A percentile compares a stretch with the other conserved stretches of the same genome.
These are phyloP conservation scores for Psilocybe subaeruginosa DNA, from an alignment of 768 basidiomycete genomes.

Conservation along the genomic window DNA sequence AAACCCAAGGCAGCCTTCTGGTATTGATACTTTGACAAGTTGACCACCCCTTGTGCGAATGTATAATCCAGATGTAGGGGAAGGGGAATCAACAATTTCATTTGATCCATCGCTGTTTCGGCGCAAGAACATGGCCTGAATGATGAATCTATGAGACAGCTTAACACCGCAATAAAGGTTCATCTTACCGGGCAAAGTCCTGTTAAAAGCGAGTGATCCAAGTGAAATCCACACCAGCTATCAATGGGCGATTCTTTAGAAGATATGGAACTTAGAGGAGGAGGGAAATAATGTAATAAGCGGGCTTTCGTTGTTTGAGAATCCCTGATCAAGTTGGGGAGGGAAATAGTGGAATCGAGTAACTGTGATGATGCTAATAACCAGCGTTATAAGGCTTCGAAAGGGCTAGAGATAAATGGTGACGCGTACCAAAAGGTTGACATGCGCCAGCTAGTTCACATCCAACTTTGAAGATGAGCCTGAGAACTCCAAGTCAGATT, in stretches of 20 bases:
- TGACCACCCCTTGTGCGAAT: slow-evolving; percentile 84
- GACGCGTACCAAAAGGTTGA: slow-evolving; percentile 78
- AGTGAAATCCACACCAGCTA: slow-evolving; percentile 94
- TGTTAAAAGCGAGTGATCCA: slow-evolving; percentile 90
- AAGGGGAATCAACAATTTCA: slow-evolving; percentile 63
- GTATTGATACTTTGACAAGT: slow-evolving; percentile 85
- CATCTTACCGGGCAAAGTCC: slow-evolving; percentile 83
- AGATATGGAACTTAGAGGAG: slow-evolving; percentile 39
- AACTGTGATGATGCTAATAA: slow-evolving; percentile 64
- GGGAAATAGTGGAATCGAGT: slow-evolving; percentile 65
- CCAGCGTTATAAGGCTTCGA: not conserved
- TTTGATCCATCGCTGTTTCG: slow-evolving; percentile 46
- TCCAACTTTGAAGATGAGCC: slow-evolving; percentile 84
- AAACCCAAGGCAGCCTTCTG: slow-evolving; percentile 84
- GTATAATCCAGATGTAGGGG: slow-evolving; percentile 82
- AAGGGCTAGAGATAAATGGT: not conserved
- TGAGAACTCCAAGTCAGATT: slow-evolving; percentile 27
- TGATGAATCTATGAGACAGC: slow-evolving; percentile 1
- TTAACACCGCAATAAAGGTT: not conserved
- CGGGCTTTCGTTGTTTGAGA: slow-evolving; percentile 91
- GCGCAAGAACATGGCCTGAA: slow-evolving; percentile 82
- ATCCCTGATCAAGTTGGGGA: slow-evolving; percentile 70
- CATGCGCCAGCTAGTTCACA: slow-evolving; percentile 83
- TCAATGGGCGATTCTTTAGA: slow-evolving; percentile 71
- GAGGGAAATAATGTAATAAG: slow-evolving; percentile 95